A percentile compares a stretch with the other conserved stretches of the same genome.
Evolutionary conservation across 2,329 filamentous ascomycete genomes (phyloP).

Genomic region (Verticillium longisporum): DNA sequence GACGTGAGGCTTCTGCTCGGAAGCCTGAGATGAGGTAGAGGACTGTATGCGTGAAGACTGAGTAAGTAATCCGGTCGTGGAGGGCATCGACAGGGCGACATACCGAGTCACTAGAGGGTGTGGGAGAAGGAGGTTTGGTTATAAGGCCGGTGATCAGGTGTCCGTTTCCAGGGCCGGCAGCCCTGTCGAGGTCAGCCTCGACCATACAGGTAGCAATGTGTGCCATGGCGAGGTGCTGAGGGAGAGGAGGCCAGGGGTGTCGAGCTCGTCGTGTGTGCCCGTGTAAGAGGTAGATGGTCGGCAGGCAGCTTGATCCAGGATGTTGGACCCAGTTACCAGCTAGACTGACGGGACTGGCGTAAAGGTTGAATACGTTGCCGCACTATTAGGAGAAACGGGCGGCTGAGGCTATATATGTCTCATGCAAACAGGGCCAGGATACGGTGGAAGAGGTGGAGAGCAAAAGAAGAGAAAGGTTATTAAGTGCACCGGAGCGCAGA

Average conservation of each 20-base stretch:
- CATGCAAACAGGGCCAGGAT: conserved; percentile 1
- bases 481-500: background rate
- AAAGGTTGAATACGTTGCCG: conserved; percentile 5
- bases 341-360: background rate
- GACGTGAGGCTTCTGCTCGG: conserved; percentile 41
- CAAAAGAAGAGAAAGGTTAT: background rate
- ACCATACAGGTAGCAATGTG: conserved; percentile 56
- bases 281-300: conserved; percentile 9
- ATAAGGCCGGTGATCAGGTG: conserved; percentile 35
- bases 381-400: conserved; percentile 8
- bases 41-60: conserved; percentile 10
- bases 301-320: conserved; percentile 1
- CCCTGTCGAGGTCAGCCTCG: conserved; percentile 33
- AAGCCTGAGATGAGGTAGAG: conserved; percentile 14
- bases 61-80: conserved; percentile 4
- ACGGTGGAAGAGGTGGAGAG: background rate
- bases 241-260: conserved; percentile 2
- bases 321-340: background rate
- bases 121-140: conserved; percentile 41
- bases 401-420: conserved; percentile 15
- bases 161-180: background rate
- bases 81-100: background rate
- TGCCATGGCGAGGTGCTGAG: conserved; percentile 38
- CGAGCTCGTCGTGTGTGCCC: conserved; percentile 1
- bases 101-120: conserved; percentile 29